phyloP scores from a whole-genome alignment of 2,329 filamentous ascomycete genomes.

The Ilyonectria robusta region DNA sequence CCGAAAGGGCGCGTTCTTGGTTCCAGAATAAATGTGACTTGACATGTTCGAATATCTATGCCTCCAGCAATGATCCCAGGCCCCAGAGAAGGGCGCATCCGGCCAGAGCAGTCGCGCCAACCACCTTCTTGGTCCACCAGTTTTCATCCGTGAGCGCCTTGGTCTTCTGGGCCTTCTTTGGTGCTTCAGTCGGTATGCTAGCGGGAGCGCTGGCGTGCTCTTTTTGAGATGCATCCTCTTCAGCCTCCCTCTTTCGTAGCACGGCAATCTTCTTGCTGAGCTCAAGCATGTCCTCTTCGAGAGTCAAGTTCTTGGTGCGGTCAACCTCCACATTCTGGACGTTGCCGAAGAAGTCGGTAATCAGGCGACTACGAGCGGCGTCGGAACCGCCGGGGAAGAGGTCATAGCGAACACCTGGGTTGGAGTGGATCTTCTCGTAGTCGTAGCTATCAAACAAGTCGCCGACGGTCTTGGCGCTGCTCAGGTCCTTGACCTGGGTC shows the following conservation, averaged over 20 bases:
- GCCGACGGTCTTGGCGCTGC: constrained; percentile 89
- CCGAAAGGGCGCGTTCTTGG: background rate
- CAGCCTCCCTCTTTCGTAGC: constrained; percentile 64
- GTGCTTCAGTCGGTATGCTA: constrained; percentile 46
- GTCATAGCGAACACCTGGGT: constrained; percentile 94
- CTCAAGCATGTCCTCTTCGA: constrained; percentile 82
- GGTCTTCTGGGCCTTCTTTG: constrained; percentile 54
- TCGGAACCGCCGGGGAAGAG: constrained; percentile 89
- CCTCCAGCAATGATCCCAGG: constrained; percentile 67
- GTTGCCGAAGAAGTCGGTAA: constrained; percentile 99
- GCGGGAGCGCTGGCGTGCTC: constrained; percentile 48
- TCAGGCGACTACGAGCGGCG: constrained; percentile 81
- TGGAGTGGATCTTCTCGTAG: constrained; percentile 92
- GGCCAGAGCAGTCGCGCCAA: constrained; percentile 73
- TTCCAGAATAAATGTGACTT: background rate
- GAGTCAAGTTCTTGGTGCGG: constrained; percentile 67
- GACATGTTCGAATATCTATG: background rate
- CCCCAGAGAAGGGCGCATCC: constrained; percentile 74
- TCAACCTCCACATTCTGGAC: constrained; percentile 97
- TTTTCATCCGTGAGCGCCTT: constrained; percentile 76
- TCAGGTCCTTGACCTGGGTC: constrained; percentile 86
- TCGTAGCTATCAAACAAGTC: constrained; percentile 98
- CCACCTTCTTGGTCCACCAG: constrained; percentile 76
- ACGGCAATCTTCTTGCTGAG: constrained; percentile 77
- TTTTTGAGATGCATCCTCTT: constrained; percentile 49